These are phyloP conservation scores for Coemansia erecta DNA, from an alignment of 192 early-diverging fungal genomes.

Conservation along the genomic window DNA sequence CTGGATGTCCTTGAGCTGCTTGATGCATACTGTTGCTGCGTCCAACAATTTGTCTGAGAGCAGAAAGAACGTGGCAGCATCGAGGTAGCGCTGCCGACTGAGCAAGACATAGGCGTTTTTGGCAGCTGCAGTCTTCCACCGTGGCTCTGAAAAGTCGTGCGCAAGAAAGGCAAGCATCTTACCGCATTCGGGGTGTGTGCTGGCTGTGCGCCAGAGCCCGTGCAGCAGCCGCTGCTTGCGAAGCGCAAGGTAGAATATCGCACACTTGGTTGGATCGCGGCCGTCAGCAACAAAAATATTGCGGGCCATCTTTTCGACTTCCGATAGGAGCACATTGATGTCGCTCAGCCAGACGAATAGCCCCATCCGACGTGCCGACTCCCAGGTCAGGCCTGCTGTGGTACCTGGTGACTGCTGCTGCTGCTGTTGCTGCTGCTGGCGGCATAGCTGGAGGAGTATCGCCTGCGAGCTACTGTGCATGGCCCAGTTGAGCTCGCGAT, in stretches of 20 bases:
- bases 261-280: constrained; percentile 81
- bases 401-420: constrained; percentile 7
- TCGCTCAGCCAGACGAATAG: constrained; percentile 85
- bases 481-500: constrained; percentile 79
- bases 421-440: constrained; percentile 35
- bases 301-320: constrained; percentile 84
- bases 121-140: constrained; percentile 92
- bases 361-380: constrained; percentile 76
- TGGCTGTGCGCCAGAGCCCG: constrained; percentile 86
- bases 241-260: constrained; percentile 88
- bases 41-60: constrained; percentile 84
- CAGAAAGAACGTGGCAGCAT: constrained; percentile 95
- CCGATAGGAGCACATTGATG: constrained; percentile 62
- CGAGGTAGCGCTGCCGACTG: constrained; percentile 89
- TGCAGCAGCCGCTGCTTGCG: constrained; percentile 86
- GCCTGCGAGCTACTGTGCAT: constrained; percentile 88
- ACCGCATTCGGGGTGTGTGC: constrained; percentile 77
- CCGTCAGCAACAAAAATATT: constrained; percentile 77
- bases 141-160: constrained; percentile 85
- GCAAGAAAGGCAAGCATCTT: constrained; percentile 89
- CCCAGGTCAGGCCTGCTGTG: constrained; percentile 72
- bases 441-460: constrained; percentile 33
- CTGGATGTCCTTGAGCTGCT: constrained; percentile 88
- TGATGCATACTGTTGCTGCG: constrained; percentile 89
- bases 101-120: constrained; percentile 99